Evolutionary conservation across 23 red algal species (phyloP), one percentile per base, ranked within the genome.

Genomic region (Chondrus crispus): DNA sequence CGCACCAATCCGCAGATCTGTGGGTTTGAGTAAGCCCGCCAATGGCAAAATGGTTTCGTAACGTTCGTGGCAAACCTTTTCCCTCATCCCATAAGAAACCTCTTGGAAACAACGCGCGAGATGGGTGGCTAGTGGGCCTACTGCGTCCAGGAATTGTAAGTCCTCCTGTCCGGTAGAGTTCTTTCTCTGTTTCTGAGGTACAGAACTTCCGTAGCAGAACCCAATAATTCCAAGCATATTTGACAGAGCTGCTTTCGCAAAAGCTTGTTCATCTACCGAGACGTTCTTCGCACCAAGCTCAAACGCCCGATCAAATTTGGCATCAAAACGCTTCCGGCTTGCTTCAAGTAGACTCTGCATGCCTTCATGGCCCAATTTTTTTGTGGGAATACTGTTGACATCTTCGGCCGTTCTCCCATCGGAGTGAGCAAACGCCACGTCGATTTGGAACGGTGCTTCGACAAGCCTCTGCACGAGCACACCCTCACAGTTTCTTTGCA

Each of bases 41-140:
- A 99, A 64, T 47, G 97, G 97, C 46, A 96, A 84, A 16, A 99
- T 88, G 12, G 94, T 94, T 2, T 78, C 63, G 63, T 99, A 99
- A 7, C 97, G 94, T 48, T 83, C 82, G 46, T 99, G 94, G 77
- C 93, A 95, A 62, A 93, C 39, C 42, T 78, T 73, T 32, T 88
- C 86, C 97, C 79, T 99, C 97, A 68, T 99, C 97, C 97, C 97
- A 99, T 22, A 99, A 54, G 57, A 99, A 99, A 28, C 97, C 97
- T 19, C 97, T 80, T 29, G 97, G 94, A 88, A 99, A 99, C 24
- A 85, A 55, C 40, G 78, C 75, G 16, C 94, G 63, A 22, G 97
- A 95, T 40, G 97, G 97, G 44, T 90, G 85, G 6, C 94, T 90
- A 0, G 93, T 96, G 6, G 96, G 46, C 44, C 95, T 8, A 87